A percentile compares a stretch with the other conserved stretches of the same genome.
These are phyloP conservation scores for Botryotinia calthae DNA, from an alignment of 2,329 filamentous ascomycete genomes.

Conservation along the genomic window DNA sequence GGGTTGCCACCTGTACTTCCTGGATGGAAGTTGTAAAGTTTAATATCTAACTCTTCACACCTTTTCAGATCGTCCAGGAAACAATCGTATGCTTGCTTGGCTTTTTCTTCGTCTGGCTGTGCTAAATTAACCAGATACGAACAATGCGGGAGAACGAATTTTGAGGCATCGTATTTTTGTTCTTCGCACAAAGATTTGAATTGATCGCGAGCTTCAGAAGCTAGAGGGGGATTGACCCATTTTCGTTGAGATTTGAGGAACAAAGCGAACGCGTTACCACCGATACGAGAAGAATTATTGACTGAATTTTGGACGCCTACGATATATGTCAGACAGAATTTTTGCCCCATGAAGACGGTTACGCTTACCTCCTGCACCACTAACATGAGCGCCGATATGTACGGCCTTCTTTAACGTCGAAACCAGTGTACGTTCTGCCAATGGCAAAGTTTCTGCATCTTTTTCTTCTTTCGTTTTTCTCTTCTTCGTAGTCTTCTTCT, in stretches of 20 bases:
- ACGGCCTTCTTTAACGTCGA: constrained; percentile 64
- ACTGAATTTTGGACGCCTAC: constrained; percentile 86
- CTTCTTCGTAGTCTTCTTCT: constrained; percentile 41
- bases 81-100: constrained; percentile 76
- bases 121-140: constrained; percentile 97
- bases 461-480: constrained; percentile 58
- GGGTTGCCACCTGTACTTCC: constrained; percentile 72
- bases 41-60: constrained; percentile 82
- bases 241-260: constrained; percentile 97
- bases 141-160: constrained; percentile 84
- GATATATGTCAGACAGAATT: not conserved
- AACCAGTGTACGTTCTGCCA: constrained; percentile 66
- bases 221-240: constrained; percentile 81
- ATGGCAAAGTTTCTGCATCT: constrained; percentile 55
- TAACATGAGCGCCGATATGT: constrained; percentile 90
- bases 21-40: constrained; percentile 97
- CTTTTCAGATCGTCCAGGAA: constrained; percentile 87
- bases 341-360: constrained; percentile 18
- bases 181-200: constrained; percentile 69
- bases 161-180: constrained; percentile 67
- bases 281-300: constrained; percentile 73
- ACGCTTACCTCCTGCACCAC: constrained; percentile 72
- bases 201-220: constrained; percentile 61
- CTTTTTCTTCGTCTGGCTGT: constrained; percentile 74
- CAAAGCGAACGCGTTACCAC: constrained; percentile 88